Conservation (phyloP, 1,284 basidiomycete genomes). For the Stereum hirsutum region DNA sequence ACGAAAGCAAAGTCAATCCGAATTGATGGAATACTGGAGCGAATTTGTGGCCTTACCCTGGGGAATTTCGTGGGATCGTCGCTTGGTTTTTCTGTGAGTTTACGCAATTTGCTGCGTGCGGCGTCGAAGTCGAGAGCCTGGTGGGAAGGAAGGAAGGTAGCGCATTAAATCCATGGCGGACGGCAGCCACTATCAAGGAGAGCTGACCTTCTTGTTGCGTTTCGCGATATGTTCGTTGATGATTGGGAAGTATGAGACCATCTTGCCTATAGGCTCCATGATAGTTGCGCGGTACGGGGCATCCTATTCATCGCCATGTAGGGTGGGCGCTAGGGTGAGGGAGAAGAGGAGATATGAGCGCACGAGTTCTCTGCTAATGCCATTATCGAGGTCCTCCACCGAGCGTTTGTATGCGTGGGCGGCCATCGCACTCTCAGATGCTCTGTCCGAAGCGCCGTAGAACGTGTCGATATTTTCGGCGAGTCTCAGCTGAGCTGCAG, state of each 20-base stretch:
- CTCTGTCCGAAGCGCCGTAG: slow-evolving; percentile 79
- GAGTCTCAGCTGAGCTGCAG: slow-evolving; percentile 86
- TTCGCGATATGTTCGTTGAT: slow-evolving; percentile 94
- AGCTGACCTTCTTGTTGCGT: slow-evolving; percentile 86
- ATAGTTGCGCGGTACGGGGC: slow-evolving; percentile 91
- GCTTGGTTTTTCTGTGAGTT: slow-evolving; percentile 86
- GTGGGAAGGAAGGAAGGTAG: background rate
- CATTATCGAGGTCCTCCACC: slow-evolving; percentile 88
- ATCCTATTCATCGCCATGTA: slow-evolving; percentile 46
- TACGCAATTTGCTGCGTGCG: slow-evolving; percentile 82
- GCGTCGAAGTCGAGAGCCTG: slow-evolving; percentile 97
- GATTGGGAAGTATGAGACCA: slow-evolving; percentile 91
- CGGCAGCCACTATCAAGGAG: slow-evolving; percentile 1
- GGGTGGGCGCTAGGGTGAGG: background rate
- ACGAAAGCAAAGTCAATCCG: background rate
- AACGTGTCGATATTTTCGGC: slow-evolving; percentile 93
- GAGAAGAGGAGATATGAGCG: slow-evolving; percentile 15
- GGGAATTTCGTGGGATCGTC: slow-evolving; percentile 92
- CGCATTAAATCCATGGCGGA: background rate
- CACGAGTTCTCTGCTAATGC: slow-evolving; percentile 81
- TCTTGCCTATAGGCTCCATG: slow-evolving; percentile 92
- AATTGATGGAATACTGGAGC: background rate
- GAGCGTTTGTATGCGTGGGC: slow-evolving; percentile 94
- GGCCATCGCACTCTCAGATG: slow-evolving; percentile 92
- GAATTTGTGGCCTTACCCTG: slow-evolving; percentile 41